A percentile compares a stretch with the other conserved stretches of the same genome.
Conservation (phyloP, 768 basidiomycete species). For the Tricholomella constricta region DNA sequence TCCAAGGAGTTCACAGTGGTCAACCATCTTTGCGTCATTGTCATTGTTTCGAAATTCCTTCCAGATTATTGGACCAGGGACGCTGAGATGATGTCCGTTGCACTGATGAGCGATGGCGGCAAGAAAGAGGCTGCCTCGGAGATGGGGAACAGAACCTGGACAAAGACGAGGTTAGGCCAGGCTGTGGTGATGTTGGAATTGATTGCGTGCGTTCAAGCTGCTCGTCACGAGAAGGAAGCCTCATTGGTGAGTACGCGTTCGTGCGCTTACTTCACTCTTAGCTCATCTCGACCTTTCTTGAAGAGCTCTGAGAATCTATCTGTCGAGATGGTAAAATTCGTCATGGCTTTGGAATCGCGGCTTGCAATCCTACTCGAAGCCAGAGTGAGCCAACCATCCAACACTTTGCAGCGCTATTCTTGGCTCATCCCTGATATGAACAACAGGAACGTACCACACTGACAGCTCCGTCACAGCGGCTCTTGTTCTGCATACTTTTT, state of each 20-base stretch:
- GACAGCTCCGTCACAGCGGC: conserved; percentile 58
- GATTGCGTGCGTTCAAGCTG: conserved; percentile 49
- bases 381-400: conserved; percentile 42
- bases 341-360: conserved; percentile 55
- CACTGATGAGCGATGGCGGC: conserved; percentile 55
- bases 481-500: conserved; percentile 62
- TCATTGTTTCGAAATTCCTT: conserved; percentile 52
- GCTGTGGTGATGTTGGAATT: conserved; percentile 62
- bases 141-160: conserved; percentile 35
- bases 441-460: conserved; percentile 53
- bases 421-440: background rate
- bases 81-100: conserved; percentile 74
- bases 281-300: background rate
- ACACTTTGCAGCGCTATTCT: background rate
- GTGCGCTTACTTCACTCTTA: background rate
- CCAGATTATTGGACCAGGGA: conserved; percentile 69
- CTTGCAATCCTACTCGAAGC: conserved; percentile 57
- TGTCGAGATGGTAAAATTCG: conserved; percentile 45
- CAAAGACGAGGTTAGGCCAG: conserved; percentile 61
- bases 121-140: conserved; percentile 19
- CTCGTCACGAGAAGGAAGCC: conserved; percentile 44
- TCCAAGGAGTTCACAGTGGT: conserved; percentile 60
- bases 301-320: conserved; percentile 33
- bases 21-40: conserved; percentile 58
- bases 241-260: conserved; percentile 31